These are phyloP conservation scores for Viola pubescens DNA, from an alignment of 441 rosid species.

Conservation along the genomic window DNA sequence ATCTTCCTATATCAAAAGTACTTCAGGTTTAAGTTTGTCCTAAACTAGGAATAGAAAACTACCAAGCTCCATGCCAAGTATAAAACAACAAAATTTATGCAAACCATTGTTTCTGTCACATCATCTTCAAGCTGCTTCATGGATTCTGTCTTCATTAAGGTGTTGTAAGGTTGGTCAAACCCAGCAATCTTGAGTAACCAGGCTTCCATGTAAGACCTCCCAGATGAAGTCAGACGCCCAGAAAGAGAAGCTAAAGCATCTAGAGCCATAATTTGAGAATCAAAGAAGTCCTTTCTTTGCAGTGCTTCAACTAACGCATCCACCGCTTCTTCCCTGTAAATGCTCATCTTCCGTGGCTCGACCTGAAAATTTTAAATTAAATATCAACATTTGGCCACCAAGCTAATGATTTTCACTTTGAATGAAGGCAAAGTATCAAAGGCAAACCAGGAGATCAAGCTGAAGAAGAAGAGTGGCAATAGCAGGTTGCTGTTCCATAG, in stretches of 20 bases:
- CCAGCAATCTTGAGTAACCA: constrained; percentile 60
- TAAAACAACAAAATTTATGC: constrained; percentile 12
- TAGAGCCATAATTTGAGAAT: constrained; percentile 44
- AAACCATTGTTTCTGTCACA: constrained; percentile 34
- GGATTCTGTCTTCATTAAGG: constrained; percentile 34
- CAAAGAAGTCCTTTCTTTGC: constrained; percentile 45
- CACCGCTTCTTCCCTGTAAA: constrained; percentile 62
- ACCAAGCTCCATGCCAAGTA: neutral
- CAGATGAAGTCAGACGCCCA: constrained; percentile 41
- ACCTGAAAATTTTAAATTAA: constrained; percentile 26
- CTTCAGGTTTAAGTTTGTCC: constrained; percentile 8
- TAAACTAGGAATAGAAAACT: neutral
- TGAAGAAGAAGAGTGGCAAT: constrained; percentile 61
- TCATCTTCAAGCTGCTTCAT: constrained; percentile 24
- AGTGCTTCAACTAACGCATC: constrained; percentile 54
- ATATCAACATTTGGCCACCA: neutral
- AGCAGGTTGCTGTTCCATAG: constrained; percentile 54
- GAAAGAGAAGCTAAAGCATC: constrained; percentile 43
- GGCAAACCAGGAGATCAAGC: constrained; percentile 56
- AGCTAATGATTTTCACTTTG: neutral
- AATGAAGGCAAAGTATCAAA: constrained; percentile 8
- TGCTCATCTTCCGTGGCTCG: constrained; percentile 68
- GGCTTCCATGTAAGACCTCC: constrained; percentile 43
- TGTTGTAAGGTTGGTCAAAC: constrained; percentile 44
- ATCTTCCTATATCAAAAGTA: constrained; percentile 30